phyloP scores from a whole-genome alignment of 2,329 filamentous ascomycete genomes.

The Neonectria neomacrospora region DNA sequence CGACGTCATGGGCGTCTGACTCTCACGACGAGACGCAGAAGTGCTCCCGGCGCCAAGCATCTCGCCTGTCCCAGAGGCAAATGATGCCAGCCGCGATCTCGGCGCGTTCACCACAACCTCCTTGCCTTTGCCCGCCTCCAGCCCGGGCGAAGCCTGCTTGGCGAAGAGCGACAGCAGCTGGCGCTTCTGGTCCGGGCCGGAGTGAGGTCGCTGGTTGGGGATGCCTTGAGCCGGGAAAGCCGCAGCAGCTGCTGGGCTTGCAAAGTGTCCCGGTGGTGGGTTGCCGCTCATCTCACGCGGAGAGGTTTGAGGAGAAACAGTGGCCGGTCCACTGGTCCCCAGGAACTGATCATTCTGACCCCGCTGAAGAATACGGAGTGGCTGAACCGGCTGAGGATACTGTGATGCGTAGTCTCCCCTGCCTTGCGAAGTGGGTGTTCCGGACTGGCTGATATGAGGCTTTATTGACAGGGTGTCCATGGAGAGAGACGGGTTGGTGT shows the following conservation, averaged over 20 bases:
- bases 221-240: conserved; percentile 31
- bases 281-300: conserved; percentile 36
- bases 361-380: conserved; percentile 51
- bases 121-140: conserved; percentile 41
- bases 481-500: conserved; percentile 32
- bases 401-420: conserved; percentile 33
- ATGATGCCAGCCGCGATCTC: conserved; percentile 56
- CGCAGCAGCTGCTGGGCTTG: conserved; percentile 34
- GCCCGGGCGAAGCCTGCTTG: conserved; percentile 50
- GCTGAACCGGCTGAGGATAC: conserved; percentile 37
- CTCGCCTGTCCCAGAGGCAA: conserved; percentile 55
- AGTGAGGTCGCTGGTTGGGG: conserved; percentile 37
- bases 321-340: conserved; percentile 21
- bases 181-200: conserved; percentile 48
- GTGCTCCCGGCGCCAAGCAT: conserved; percentile 22
- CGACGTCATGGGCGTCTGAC: conserved; percentile 69
- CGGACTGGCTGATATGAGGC: conserved; percentile 24
- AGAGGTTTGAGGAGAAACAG: conserved; percentile 38
- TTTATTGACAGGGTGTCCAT: conserved; percentile 40
- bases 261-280: conserved; percentile 28
- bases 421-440: conserved; percentile 29
- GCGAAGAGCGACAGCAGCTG: conserved; percentile 71
- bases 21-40: conserved; percentile 56
- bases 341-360: conserved; percentile 46
- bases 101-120: conserved; percentile 39